Evolutionary conservation across 495 filamentous ascomycete genomes (phyloP).

Genomic region (Aspergillus cavernicola): DNA sequence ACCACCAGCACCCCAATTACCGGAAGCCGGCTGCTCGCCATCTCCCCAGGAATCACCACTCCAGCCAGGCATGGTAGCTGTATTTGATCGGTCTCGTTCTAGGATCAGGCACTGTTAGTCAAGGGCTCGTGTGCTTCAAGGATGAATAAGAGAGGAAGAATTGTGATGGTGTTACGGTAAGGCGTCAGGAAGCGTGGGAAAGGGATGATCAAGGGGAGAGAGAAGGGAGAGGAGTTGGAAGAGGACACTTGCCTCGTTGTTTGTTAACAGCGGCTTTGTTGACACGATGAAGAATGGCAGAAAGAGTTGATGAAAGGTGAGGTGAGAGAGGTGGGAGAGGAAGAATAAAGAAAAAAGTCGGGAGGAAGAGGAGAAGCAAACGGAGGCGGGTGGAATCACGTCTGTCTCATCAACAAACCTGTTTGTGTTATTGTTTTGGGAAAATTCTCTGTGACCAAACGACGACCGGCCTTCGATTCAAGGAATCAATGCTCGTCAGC

Average conservation of each 20-base stretch:
- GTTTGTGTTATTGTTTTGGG: not conserved
- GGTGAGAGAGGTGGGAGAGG: not conserved
- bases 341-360: not conserved
- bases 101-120: too few relatives aligned
- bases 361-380: constrained; percentile 4
- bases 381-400: not conserved
- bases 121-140: too few relatives aligned
- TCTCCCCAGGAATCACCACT: not conserved
- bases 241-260: not conserved
- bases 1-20: constrained; percentile 1
- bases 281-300: not conserved
- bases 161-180: too few relatives aligned
- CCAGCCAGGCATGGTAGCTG: not conserved
- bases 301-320: not conserved
- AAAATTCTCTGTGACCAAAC: not conserved
- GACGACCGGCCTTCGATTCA: too few relatives aligned
- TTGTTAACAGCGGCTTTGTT: too few relatives aligned
- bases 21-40: not conserved
- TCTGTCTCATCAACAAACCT: not conserved
- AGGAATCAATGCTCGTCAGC: too few relatives aligned
- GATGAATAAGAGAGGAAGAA: too few relatives aligned
- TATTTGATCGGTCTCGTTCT: too few relatives aligned
- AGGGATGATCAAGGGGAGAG: too few relatives aligned
- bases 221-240: too few relatives aligned
- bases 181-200: too few relatives aligned